Conservation (phyloP, 306 rosid genomes). For the Psophocarpus tetragonolobus region DNA sequence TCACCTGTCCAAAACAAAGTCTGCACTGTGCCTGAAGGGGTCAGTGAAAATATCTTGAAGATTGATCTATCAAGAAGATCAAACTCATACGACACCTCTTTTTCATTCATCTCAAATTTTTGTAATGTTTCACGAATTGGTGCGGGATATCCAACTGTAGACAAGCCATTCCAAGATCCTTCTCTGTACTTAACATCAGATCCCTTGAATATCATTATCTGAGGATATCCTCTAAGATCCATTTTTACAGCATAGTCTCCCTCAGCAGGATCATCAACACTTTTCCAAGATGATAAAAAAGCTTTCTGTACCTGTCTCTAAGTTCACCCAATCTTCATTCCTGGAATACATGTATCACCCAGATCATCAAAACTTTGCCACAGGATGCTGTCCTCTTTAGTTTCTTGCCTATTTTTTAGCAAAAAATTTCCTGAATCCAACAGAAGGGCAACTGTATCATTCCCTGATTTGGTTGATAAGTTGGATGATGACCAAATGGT, state of each 20-base stretch:
- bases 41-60: background rate
- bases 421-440: slow-evolving; percentile 25
- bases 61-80: background rate
- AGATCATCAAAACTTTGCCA: slow-evolving; percentile 34
- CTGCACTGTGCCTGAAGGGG: background rate
- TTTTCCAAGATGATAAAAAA: slow-evolving; percentile 25
- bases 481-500: slow-evolving; percentile 32
- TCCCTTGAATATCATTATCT: background rate
- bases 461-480: background rate
- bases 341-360: background rate
- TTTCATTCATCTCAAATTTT: slow-evolving; percentile 9
- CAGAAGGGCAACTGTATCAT: background rate
- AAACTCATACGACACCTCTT: slow-evolving; percentile 19
- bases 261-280: slow-evolving; percentile 19
- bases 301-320: background rate
- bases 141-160: background rate
- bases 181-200: background rate
- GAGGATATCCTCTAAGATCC: background rate
- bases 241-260: background rate
- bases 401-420: background rate
- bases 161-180: slow-evolving; percentile 27
- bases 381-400: background rate
- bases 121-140: background rate
- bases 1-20: background rate
- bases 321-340: slow-evolving; percentile 30